A percentile compares a stretch with the other conserved stretches of the same genome.
phyloP scores from a whole-genome alignment of 305 asterid species.

The Fraxinus dipetala region DNA sequence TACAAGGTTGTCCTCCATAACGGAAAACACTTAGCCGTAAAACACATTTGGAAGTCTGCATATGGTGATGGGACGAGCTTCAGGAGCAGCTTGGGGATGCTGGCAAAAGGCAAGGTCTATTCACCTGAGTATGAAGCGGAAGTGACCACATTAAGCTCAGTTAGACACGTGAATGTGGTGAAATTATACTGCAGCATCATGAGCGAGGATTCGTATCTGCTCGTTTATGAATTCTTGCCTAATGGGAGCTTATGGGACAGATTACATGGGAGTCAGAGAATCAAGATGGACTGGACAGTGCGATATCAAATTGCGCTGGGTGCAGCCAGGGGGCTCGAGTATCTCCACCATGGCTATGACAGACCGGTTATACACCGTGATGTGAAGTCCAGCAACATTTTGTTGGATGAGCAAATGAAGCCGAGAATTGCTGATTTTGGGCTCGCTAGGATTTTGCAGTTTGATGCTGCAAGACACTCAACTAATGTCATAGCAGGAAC shows the following conservation, averaged over 20 bases:
- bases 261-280: slow-evolving; percentile 25
- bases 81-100: slow-evolving; percentile 31
- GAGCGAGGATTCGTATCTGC: slow-evolving; percentile 45
- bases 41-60: slow-evolving; percentile 37
- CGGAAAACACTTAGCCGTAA: slow-evolving; percentile 41
- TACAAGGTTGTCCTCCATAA: slow-evolving; percentile 31
- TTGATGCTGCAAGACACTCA: slow-evolving; percentile 22
- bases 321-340: slow-evolving; percentile 45
- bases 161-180: slow-evolving; percentile 48
- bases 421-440: slow-evolving; percentile 51
- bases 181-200: slow-evolving; percentile 43
- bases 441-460: slow-evolving; percentile 36
- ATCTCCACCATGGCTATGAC: slow-evolving; percentile 45
- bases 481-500: slow-evolving; percentile 39
- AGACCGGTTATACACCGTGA: slow-evolving; percentile 41
- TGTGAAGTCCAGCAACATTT: slow-evolving; percentile 50
- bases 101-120: slow-evolving; percentile 20
- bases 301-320: slow-evolving; percentile 43
- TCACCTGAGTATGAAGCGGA: slow-evolving; percentile 42
- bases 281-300: slow-evolving; percentile 41
- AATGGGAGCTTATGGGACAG: slow-evolving; percentile 49
- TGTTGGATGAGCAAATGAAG: slow-evolving; percentile 40
- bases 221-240: slow-evolving; percentile 38
- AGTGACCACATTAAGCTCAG: slow-evolving; percentile 39
- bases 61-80: slow-evolving; percentile 11